These are phyloP conservation scores for Toxicodendron radicans DNA, from an alignment of 345 rosid genomes.

Conservation along the genomic window DNA sequence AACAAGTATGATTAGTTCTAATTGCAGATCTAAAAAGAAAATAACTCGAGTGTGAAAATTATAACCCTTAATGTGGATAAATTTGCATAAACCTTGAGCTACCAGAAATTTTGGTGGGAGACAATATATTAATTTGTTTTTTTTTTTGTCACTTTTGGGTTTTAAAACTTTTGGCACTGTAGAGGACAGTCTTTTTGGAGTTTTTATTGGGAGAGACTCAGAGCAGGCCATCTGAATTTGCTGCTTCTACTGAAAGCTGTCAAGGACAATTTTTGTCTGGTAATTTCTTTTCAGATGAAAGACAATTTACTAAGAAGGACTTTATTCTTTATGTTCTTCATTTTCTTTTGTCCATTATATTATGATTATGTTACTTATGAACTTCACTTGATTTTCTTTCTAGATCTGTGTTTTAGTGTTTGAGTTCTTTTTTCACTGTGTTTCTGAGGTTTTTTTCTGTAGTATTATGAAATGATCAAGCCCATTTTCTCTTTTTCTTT, in stretches of 20 bases:
- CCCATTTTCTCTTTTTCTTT: not conserved
- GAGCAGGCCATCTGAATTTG: conserved; percentile 24
- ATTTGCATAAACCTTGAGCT: not conserved
- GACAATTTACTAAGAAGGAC: not conserved
- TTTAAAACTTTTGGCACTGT: conserved; percentile 23
- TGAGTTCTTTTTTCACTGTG: not conserved
- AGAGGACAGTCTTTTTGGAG: conserved; percentile 48
- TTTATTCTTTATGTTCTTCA: not conserved
- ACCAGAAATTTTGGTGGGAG: conserved; percentile 2
- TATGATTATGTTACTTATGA: not conserved
- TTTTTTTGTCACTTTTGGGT: not conserved
- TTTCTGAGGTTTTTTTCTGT: not conserved
- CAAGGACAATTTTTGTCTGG: conserved; percentile 28
- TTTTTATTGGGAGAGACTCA: conserved; percentile 28
- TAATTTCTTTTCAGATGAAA: conserved; percentile 24
- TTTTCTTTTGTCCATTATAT: not conserved
- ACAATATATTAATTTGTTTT: not conserved
- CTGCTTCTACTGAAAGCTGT: conserved; percentile 15
- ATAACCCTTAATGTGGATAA: not conserved
- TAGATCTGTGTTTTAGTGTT: conserved; percentile 3
- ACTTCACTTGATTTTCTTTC: not conserved
- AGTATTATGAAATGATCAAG: not conserved
- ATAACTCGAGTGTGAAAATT: conserved; percentile 12
- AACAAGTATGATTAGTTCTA: conserved; percentile 40
- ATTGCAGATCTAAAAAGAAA: not conserved